Base-by-base conservation (phyloP, 345 rosid genomes). In the Lumnitzera racemosa region DNA sequence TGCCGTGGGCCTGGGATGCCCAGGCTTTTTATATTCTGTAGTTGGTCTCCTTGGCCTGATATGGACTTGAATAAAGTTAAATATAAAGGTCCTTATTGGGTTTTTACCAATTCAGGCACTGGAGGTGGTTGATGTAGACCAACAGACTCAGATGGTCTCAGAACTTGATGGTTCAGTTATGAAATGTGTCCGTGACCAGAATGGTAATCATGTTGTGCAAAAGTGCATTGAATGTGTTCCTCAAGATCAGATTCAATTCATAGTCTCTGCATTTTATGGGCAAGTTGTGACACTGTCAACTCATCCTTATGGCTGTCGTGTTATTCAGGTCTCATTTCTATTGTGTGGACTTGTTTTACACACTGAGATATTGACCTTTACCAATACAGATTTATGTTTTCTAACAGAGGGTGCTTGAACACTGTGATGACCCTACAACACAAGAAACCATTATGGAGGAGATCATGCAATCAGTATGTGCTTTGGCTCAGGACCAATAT, bases 281-380 rank as follows among this genome's bases (percentile, higher is more conserved):
- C 90, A 90, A 83, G 96, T 88, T 59, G 78, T 84, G 65, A 66
- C 80, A 46, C 97, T 94, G 78, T 94, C 99, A 51, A 78, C 84
- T 56, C 99, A 94, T 66, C 97, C 99, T 62, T 94, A 94, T 57
- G 99, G 99, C n/a, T 90, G 99, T 73, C 96, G 96, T 51, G 96
- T 94, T 46, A 90, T 94, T 64, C 97, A 94, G 96, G 99, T 88
- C 51, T 46, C 17, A 47, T 24, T 7, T 20, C 4, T 61, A 55
- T 25, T 55, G 13, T n/a, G 46, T 49, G 47, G 12, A 51, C 15
- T 17, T 29, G 11, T 61, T 27, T 29, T 66, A 36, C 57, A 61
- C 50, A 5, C 47, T 55, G 23, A 24, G 16, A 12, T 11, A 24
- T 41, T 68, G 49, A 50, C 46, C 48, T 70, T 58, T 56, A 49